Percentiles rank a stretch among this genome's conserved stretches.
Conservation (phyloP, 106 monocot species). For the Allium fistulosum region DNA sequence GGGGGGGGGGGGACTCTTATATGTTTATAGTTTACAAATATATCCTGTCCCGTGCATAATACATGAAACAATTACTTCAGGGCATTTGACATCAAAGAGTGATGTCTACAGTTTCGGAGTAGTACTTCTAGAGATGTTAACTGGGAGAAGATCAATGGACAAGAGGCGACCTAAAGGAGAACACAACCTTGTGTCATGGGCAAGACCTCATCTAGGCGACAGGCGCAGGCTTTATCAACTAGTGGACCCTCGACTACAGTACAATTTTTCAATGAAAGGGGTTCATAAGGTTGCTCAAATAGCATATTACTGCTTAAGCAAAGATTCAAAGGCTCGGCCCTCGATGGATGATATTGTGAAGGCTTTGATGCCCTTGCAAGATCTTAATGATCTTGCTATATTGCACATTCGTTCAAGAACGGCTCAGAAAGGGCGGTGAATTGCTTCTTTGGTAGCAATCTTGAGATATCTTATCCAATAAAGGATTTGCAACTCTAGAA, state of each 20-base stretch:
- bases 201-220: conserved; percentile 51
- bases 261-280: conserved; percentile 83
- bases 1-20: too few species aligned
- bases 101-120: conserved; percentile 94
- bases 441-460: not conserved
- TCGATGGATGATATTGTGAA: conserved; percentile 76
- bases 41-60: too few species aligned
- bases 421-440: conserved; percentile 31
- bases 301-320: conserved; percentile 53
- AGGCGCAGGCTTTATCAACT: conserved; percentile 50
- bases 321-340: conserved; percentile 68
- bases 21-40: too few species aligned
- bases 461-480: not conserved
- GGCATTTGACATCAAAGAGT: conserved; percentile 83
- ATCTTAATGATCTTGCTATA: conserved; percentile 69
- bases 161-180: conserved; percentile 66
- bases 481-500: not conserved
- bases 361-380: conserved; percentile 49
- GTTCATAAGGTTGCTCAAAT: conserved; percentile 77
- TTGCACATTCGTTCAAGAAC: conserved; percentile 26
- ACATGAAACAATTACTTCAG: conserved; percentile 12
- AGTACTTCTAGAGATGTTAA: conserved; percentile 79
- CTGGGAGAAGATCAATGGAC: conserved; percentile 76
- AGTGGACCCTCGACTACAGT: conserved; percentile 70
- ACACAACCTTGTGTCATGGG: conserved; percentile 81